These are phyloP conservation scores for Malus orientalis DNA, from an alignment of 306 rosid species.

Conservation along the genomic window DNA sequence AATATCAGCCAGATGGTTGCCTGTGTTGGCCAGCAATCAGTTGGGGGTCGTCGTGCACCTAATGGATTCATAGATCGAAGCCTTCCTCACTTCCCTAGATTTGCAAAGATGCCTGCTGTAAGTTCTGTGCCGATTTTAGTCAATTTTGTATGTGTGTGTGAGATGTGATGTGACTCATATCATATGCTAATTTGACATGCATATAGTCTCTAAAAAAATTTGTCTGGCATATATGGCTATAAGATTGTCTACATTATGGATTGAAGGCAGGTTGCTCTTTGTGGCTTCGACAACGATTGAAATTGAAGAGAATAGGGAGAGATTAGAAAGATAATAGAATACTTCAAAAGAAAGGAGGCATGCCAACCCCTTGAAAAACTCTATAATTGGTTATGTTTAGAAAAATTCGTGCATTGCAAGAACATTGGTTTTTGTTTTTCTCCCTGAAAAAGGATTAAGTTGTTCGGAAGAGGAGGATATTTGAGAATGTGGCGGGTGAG, in stretches of 20 bases:
- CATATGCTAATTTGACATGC: neutral
- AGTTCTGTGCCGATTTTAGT: conserved; percentile 17
- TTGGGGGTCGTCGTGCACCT: conserved; percentile 91
- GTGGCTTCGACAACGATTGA: neutral
- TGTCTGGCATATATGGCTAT: neutral
- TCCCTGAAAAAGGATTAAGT: no score
- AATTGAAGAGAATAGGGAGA: neutral
- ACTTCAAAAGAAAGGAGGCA: neutral
- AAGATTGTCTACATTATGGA: neutral
- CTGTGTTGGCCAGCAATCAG: conserved; percentile 92
- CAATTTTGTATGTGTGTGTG: neutral
- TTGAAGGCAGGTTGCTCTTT: neutral
- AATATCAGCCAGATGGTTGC: conserved; percentile 97
- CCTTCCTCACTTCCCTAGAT: conserved; percentile 89
- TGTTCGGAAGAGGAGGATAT: no score
- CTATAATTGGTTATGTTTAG: neutral
- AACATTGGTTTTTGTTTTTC: neutral
- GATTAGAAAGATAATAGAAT: neutral
- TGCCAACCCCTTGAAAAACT: neutral
- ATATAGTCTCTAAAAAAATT: neutral
- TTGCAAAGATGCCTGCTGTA: conserved; percentile 72
- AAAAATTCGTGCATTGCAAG: neutral
- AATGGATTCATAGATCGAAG: conserved; percentile 91
- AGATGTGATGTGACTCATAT: neutral
- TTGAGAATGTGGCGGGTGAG: no score